Evolutionary conservation across 768 basidiomycete species (phyloP).

Genomic region (Mycena crocata): DNA sequence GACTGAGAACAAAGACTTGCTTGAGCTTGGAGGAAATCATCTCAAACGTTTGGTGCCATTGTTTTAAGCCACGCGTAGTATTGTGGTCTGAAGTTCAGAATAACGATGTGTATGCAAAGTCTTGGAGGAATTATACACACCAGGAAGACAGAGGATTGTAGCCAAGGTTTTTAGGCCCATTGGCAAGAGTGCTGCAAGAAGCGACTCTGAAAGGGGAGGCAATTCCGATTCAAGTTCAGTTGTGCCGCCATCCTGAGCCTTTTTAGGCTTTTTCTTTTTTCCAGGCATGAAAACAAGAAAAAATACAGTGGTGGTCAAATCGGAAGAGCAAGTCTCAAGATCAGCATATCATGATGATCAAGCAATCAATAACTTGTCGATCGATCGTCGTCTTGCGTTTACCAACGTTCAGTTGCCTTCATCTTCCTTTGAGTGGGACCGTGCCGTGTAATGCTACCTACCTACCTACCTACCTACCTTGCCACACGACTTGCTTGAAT

Average conservation of each 20-base stretch:
- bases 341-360: too few relatives aligned
- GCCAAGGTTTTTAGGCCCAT: neutral
- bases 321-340: too few relatives aligned
- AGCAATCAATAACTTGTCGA: too few relatives aligned
- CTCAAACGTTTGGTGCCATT: constrained; percentile 9
- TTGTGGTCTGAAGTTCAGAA: neutral
- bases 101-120: neutral
- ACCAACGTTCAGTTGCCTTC: too few relatives aligned
- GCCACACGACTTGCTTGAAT: too few relatives aligned
- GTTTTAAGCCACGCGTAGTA: neutral
- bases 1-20: neutral
- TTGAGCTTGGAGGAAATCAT: constrained; percentile 1
- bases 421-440: too few relatives aligned
- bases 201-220: neutral
- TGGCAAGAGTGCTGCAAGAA: neutral
- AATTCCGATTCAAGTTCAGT: neutral
- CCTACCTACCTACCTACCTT: too few relatives aligned
- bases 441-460: too few relatives aligned
- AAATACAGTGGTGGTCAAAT: too few relatives aligned
- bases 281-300: neutral
- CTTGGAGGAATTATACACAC: neutral
- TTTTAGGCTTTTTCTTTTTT: neutral
- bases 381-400: too few relatives aligned
- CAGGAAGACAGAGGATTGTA: neutral
- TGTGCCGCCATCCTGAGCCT: neutral